These are phyloP conservation scores for Juglanconis juglandina DNA, from an alignment of 2,329 filamentous ascomycete species.

Conservation along the genomic window DNA sequence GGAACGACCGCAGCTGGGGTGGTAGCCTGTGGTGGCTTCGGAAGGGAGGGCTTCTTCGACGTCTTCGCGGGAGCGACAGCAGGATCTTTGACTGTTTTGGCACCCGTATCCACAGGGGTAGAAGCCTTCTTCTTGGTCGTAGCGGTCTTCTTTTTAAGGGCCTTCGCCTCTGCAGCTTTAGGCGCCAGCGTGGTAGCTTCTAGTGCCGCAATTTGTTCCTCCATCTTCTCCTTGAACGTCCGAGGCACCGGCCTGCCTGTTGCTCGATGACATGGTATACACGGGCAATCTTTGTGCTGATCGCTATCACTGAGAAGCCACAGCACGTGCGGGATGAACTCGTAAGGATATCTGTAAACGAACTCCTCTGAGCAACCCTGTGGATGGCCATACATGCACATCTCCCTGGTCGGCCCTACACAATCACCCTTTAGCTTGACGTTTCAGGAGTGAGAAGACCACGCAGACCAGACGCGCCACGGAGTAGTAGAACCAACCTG, in stretches of 20 bases:
- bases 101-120: neutral
- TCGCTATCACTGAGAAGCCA: constrained; percentile 48
- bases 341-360: constrained; percentile 51
- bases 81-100: constrained; percentile 8
- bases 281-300: constrained; percentile 49
- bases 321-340: constrained; percentile 50
- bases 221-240: constrained; percentile 12
- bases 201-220: constrained; percentile 9
- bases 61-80: constrained; percentile 1
- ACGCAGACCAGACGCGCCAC: neutral
- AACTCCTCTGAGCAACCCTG: constrained; percentile 15
- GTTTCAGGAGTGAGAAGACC: neutral
- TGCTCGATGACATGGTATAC: constrained; percentile 28
- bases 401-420: constrained; percentile 7
- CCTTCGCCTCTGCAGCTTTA: constrained; percentile 6
- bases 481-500: neutral
- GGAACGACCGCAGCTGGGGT: neutral
- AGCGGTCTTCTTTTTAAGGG: constrained; percentile 8
- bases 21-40: neutral
- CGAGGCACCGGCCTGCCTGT: constrained; percentile 13
- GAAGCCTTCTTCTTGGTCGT: constrained; percentile 7
- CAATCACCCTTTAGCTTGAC: neutral
- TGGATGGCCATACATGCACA: constrained; percentile 13
- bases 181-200: neutral
- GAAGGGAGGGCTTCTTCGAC: neutral